These are phyloP conservation scores for Zasmidium citrigriseum DNA, from an alignment of 2,329 filamentous ascomycete species.

Conservation along the genomic window DNA sequence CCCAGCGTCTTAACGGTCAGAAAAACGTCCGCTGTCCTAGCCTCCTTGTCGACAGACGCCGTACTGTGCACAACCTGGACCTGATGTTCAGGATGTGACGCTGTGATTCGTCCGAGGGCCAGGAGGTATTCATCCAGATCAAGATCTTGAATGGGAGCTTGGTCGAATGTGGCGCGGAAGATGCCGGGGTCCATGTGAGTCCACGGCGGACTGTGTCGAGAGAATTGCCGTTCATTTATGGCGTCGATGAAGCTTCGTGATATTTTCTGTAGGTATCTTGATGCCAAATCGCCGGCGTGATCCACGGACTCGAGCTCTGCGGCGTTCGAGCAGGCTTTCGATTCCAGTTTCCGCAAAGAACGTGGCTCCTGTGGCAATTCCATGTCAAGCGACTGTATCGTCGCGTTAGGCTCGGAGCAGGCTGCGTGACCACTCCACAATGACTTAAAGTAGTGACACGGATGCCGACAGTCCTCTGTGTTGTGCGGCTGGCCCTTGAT, in stretches of 20 bases:
- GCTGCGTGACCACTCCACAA: too few species aligned
- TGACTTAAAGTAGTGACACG: too few species aligned
- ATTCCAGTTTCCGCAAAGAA: not conserved
- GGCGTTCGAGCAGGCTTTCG: not conserved
- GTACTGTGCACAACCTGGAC: not conserved
- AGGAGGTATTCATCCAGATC: not conserved
- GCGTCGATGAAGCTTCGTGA: not conserved
- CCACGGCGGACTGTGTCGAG: not conserved
- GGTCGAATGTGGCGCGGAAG: not conserved
- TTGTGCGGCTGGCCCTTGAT: too few species aligned
- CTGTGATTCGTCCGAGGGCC: not conserved
- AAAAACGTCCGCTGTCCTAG: not conserved
- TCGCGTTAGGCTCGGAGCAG: too few species aligned
- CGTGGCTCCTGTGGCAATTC: too few species aligned
- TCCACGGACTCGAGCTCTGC: not conserved
- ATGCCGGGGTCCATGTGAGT: not conserved
- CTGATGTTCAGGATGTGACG: not conserved
- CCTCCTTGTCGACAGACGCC: not conserved
- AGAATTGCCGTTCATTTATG: not conserved
- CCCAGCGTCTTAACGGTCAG: not conserved
- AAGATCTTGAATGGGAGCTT: not conserved
- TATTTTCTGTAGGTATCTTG: not conserved
- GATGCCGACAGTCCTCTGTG: too few species aligned
- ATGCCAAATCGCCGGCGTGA: too few species aligned
- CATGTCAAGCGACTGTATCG: too few species aligned